Percentiles rank a stretch among this genome's conserved stretches.
phyloP scores from a whole-genome alignment of 2,329 filamentous ascomycete species.

The Zymoseptoria pseudotritici region DNA sequence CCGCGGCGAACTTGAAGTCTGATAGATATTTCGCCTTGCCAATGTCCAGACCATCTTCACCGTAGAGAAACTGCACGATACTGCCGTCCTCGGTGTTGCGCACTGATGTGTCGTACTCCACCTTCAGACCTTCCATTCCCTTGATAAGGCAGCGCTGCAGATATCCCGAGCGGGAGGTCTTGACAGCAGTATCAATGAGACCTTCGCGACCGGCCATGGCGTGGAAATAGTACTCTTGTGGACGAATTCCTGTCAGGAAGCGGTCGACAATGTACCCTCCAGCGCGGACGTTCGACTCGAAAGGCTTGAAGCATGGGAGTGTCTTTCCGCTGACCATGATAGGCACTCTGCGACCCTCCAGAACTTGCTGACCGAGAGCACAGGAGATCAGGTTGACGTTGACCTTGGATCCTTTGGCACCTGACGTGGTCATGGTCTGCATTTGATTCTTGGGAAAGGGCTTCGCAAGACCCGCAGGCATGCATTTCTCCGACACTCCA shows the following conservation, averaged over 20 bases:
- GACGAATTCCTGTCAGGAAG: constrained; percentile 94
- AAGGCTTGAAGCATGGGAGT: constrained; percentile 85
- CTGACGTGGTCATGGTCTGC: constrained; percentile 96
- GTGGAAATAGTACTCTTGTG: constrained; percentile 98
- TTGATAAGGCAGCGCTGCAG: constrained; percentile 96
- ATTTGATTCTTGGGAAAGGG: constrained; percentile 96
- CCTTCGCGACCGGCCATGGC: constrained; percentile 98
- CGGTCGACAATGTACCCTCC: constrained; percentile 91
- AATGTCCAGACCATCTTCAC: constrained; percentile 90
- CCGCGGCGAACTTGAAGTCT: constrained; percentile 82
- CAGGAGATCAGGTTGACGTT: constrained; percentile 98
- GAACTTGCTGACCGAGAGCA: constrained; percentile 90
- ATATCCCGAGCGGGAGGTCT: constrained; percentile 94
- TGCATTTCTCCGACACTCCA: constrained; percentile 66
- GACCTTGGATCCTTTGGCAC: constrained; percentile 85
- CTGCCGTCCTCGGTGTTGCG: constrained; percentile 80
- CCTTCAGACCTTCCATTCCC: constrained; percentile 90
- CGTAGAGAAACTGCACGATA: constrained; percentile 90
- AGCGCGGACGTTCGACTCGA: constrained; percentile 79
- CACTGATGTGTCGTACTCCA: constrained; percentile 89
- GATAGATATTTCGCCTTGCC: constrained; percentile 87
- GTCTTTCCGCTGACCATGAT: constrained; percentile 98
- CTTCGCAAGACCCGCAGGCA: constrained; percentile 78
- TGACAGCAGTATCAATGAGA: constrained; percentile 96
- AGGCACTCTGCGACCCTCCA: constrained; percentile 90